Evolutionary conservation across 768 basidiomycete species (phyloP).

Genomic region (Gloeostereum incarnatum): DNA sequence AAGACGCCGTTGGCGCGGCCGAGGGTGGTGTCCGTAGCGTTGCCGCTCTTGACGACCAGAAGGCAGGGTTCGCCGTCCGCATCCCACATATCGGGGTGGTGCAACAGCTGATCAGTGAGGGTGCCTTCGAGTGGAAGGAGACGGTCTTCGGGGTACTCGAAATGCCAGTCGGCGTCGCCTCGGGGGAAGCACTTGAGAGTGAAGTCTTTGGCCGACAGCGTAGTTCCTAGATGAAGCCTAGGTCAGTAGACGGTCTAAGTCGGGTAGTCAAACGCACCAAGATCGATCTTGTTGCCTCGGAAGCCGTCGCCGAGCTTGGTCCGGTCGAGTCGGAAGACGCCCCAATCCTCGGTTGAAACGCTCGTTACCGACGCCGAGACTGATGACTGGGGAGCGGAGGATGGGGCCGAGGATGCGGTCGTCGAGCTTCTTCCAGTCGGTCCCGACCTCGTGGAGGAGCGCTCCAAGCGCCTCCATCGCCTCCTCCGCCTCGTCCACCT

Average conservation of each 20-base stretch:
- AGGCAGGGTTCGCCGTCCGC: too few species aligned
- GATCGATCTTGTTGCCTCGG: conserved; percentile 21
- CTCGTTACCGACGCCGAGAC: too few species aligned
- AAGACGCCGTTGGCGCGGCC: conserved; percentile 22
- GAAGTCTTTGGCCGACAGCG: conserved; percentile 14
- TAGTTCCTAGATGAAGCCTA: conserved; percentile 15
- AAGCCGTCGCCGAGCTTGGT: conserved; percentile 18
- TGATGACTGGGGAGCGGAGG: conserved; percentile 27
- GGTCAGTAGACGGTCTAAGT: conserved; percentile 18
- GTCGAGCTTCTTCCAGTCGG: conserved; percentile 18
- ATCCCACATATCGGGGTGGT: conserved; percentile 16
- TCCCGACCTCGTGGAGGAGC: conserved; percentile 21
- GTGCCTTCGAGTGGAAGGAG: conserved; percentile 20
- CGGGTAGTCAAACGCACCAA: too few species aligned
- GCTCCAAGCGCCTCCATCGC: too few species aligned
- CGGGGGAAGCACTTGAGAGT: conserved; percentile 10
- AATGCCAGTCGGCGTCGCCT: conserved; percentile 11
- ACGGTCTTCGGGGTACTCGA: conserved; percentile 21
- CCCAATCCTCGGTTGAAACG: conserved; percentile 20
- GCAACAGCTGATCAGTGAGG: conserved; percentile 21
- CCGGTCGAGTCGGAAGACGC: conserved; percentile 25
- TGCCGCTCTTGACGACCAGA: conserved; percentile 27
- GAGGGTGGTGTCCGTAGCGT: conserved; percentile 24
- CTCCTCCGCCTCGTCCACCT: too few species aligned
- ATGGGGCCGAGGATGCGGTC: conserved; percentile 28